phyloP scores from a whole-genome alignment of 768 basidiomycete species.

The Boletus sp. region DNA sequence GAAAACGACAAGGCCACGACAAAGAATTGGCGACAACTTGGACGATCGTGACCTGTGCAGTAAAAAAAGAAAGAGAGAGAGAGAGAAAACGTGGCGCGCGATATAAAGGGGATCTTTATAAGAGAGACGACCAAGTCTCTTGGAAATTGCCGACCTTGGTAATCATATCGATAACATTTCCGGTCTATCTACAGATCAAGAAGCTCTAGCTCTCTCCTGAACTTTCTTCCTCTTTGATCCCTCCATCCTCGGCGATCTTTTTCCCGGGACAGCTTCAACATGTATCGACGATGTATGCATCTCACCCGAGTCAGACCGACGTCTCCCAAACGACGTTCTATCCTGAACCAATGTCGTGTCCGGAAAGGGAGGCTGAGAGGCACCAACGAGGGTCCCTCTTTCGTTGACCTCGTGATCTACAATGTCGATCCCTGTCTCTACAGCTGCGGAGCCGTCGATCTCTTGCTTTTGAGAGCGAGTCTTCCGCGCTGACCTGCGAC shows the following conservation, averaged over 20 bases:
- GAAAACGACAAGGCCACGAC: neutral
- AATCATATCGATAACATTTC: neutral
- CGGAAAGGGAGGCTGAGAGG: neutral
- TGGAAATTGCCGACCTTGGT: constrained; percentile 13
- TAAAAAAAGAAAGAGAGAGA: neutral
- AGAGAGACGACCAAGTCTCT: neutral
- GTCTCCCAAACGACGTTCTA: neutral
- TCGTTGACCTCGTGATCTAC: neutral
- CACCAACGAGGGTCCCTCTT: neutral
- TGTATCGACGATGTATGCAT: neutral
- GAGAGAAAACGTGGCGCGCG: neutral
- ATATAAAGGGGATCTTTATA: neutral
- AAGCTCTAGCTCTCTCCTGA: neutral
- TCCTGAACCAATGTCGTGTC: neutral
- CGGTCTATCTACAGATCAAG: neutral
- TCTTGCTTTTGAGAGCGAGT: constrained; percentile 25
- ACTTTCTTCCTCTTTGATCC: neutral
- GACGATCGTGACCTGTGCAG: neutral
- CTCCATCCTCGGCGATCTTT: neutral
- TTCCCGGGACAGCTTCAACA: neutral
- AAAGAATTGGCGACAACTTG: neutral
- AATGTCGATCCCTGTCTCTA: constrained; percentile 2
- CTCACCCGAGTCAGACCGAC: neutral
- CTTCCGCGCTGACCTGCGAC: constrained; percentile 37
- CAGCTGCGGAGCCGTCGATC: constrained; percentile 27